A percentile compares a stretch with the other conserved stretches of the same genome.
phyloP scores from a whole-genome alignment of 805 yeast species.

The Metschnikowia peoriensis region DNA sequence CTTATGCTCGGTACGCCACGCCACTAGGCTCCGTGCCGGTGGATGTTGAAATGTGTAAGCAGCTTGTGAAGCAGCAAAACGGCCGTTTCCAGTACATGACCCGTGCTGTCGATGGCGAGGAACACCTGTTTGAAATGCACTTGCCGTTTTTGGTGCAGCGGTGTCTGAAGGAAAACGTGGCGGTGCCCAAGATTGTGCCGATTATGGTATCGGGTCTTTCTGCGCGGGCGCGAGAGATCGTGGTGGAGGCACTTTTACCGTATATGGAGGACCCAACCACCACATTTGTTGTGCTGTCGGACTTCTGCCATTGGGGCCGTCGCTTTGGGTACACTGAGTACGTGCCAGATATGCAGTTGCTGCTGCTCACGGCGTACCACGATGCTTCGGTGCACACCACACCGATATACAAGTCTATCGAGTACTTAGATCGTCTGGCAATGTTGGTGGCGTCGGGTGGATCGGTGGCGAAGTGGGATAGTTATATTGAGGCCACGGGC shows the following conservation, averaged over 20 bases:
- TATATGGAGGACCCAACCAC: conserved; percentile 53
- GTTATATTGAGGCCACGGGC: conserved; percentile 66
- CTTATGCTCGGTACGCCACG: conserved; percentile 61
- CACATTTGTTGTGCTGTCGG: conserved; percentile 80
- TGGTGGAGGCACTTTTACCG: conserved; percentile 51
- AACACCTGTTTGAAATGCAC: conserved; percentile 95
- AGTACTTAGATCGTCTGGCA: conserved; percentile 65
- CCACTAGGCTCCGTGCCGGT: conserved; percentile 78
- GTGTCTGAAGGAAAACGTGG: conserved; percentile 31
- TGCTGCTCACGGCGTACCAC: conserved; percentile 6
- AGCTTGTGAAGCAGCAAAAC: conserved; percentile 26
- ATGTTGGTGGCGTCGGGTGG: conserved; percentile 62
- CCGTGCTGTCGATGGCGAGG: conserved; percentile 65
- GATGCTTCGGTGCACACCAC: conserved; percentile 16
- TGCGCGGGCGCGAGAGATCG: conserved; percentile 37
- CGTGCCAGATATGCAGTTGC: conserved; percentile 16
- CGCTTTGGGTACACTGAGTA: conserved; percentile 45
- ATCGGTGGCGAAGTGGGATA: conserved; percentile 56
- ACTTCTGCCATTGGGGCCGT: conserved; percentile 90
- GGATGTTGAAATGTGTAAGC: conserved; percentile 47
- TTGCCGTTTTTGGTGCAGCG: conserved; percentile 65
- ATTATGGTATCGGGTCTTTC: conserved; percentile 71
- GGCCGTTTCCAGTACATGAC: conserved; percentile 55
- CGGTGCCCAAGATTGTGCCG: conserved; percentile 63
- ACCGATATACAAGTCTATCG: conserved; percentile 73